phyloP scores from a whole-genome alignment of 1,284 basidiomycete species.

The Inonotus hispidus region DNA sequence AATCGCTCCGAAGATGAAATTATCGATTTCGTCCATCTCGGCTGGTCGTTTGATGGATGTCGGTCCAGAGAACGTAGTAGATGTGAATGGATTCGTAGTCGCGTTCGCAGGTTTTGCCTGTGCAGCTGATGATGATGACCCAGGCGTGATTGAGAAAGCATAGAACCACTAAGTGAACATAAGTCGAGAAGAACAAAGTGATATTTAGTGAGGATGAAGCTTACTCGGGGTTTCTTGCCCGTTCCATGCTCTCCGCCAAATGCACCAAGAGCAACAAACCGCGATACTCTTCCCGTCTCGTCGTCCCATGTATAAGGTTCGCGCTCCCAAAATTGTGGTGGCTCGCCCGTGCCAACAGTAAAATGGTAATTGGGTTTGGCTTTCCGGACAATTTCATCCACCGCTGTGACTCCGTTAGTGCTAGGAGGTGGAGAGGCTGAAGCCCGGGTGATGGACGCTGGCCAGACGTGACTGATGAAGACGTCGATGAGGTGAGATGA shows the following conservation, averaged over 20 bases:
- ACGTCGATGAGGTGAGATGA: constrained; percentile 74
- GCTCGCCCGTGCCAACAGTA: constrained; percentile 50
- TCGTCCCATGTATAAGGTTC: constrained; percentile 86
- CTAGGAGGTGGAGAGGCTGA: constrained; percentile 51
- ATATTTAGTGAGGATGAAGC: constrained; percentile 24
- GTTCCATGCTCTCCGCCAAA: constrained; percentile 61
- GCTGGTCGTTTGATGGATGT: constrained; percentile 45
- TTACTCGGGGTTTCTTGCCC: constrained; percentile 80
- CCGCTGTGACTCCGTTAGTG: constrained; percentile 42
- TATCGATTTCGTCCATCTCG: constrained; percentile 45
- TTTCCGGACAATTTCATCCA: constrained; percentile 62
- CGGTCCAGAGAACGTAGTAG: constrained; percentile 29
- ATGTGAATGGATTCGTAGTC: constrained; percentile 70
- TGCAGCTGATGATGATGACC: constrained; percentile 28
- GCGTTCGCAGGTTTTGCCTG: constrained; percentile 55
- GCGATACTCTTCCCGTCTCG: constrained; percentile 58
- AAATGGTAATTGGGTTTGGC: constrained; percentile 79
- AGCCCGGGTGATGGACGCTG: constrained; percentile 61
- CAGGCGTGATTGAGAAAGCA: constrained; percentile 60
- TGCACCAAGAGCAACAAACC: constrained; percentile 83
- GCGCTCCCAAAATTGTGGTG: constrained; percentile 83
- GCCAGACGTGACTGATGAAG: constrained; percentile 77
- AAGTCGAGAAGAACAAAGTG: constrained; percentile 3
- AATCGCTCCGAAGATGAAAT: constrained; percentile 65
- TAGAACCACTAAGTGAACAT: constrained; percentile 62